phyloP scores from a whole-genome alignment of 331 rosid species.

The Pyrus hybrid region DNA sequence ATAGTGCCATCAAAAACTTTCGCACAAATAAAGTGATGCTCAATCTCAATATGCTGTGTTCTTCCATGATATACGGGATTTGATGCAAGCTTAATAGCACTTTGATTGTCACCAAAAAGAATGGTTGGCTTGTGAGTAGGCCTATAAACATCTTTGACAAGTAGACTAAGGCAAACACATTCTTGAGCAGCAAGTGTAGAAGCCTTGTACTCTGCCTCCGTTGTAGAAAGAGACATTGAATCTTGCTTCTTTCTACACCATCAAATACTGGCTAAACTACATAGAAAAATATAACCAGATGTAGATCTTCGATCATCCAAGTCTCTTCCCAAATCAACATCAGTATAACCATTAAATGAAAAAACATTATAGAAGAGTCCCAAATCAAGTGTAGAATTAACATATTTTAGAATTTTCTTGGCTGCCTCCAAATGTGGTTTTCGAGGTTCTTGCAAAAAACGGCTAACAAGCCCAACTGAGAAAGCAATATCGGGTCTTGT shows the following conservation, averaged over 20 bases:
- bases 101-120: neutral
- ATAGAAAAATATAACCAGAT: neutral
- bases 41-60: neutral
- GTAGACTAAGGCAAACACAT: neutral
- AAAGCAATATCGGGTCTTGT: no score
- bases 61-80: neutral
- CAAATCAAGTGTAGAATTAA: neutral
- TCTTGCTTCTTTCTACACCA: neutral
- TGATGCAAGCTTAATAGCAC: neutral
- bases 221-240: neutral
- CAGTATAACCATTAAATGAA: neutral
- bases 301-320: neutral
- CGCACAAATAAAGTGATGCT: constrained; percentile 3
- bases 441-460: neutral
- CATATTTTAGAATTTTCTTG: neutral
- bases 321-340: neutral
- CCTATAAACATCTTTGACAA: neutral
- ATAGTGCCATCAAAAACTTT: neutral
- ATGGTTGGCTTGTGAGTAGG: neutral
- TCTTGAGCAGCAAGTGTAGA: constrained; percentile 2
- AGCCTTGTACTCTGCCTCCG: neutral
- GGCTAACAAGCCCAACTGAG: no score
- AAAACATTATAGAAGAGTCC: neutral
- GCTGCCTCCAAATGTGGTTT: neutral
- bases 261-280: neutral